phyloP scores from a whole-genome alignment of 2,329 filamentous ascomycete species.

The Trichoderma oligosporum region DNA sequence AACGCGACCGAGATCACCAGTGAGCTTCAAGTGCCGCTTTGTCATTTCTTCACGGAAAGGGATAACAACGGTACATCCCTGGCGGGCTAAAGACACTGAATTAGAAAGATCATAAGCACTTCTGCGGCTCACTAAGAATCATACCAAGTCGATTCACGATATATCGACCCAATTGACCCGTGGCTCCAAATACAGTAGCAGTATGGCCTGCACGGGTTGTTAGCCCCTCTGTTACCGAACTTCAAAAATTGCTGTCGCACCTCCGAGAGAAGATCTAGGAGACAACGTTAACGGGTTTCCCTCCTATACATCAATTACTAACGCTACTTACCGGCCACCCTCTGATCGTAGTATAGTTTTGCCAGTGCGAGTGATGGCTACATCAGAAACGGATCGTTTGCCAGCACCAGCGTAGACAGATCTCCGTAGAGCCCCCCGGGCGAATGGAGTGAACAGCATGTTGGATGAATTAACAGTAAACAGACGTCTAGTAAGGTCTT shows the following conservation, averaged over 20 bases:
- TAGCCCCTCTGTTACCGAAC: conserved; percentile 24
- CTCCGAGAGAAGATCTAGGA: conserved; percentile 78
- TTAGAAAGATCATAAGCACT: conserved; percentile 23
- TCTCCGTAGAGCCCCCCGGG: conserved; percentile 6
- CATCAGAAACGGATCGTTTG: conserved; percentile 65
- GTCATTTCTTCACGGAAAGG: conserved; percentile 97
- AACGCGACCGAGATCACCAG: conserved; percentile 89
- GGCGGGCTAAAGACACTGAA: conserved; percentile 57
- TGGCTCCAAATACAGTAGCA: conserved; percentile 95
- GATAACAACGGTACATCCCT: conserved; percentile 90
- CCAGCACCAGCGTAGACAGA: conserved; percentile 24
- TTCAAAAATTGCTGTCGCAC: conserved; percentile 45
- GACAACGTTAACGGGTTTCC: conserved; percentile 28
- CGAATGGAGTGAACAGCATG: conserved; percentile 5
- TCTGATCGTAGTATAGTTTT: conserved; percentile 88
- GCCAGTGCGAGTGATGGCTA: conserved; percentile 90
- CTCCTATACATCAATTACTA: conserved; percentile 25
- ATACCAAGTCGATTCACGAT: conserved; percentile 90
- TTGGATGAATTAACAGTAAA: conserved; percentile 7
- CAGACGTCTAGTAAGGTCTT: conserved; percentile 1
- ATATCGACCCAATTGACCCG: conserved; percentile 91
- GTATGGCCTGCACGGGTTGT: conserved; percentile 67
- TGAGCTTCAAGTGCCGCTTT: conserved; percentile 92
- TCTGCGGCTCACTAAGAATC: conserved; percentile 21
- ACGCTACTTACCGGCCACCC: conserved; percentile 72